Conservation (phyloP, 495 filamentous ascomycete genomes). For the Penicillium atrosanguineum region DNA sequence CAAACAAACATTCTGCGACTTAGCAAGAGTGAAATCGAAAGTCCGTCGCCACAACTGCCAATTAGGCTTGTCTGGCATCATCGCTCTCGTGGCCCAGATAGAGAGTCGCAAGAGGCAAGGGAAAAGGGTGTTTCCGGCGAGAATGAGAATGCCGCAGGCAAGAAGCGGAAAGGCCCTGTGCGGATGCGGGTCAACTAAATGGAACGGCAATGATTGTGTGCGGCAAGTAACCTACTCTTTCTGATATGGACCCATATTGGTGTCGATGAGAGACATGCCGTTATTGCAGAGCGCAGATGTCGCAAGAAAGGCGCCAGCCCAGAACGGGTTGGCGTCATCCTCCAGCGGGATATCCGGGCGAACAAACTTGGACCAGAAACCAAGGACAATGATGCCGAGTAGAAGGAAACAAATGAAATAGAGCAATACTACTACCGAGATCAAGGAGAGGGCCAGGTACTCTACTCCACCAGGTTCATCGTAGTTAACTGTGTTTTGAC, state of each 20-base stretch:
- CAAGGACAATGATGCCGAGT: slow-evolving; percentile 66
- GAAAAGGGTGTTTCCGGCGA: slow-evolving; percentile 78
- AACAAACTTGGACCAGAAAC: slow-evolving; percentile 63
- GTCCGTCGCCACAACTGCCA: slow-evolving; percentile 54
- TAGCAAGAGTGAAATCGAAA: slow-evolving; percentile 69
- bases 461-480: slow-evolving; percentile 68
- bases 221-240: slow-evolving; percentile 21
- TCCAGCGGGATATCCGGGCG: slow-evolving; percentile 51
- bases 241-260: slow-evolving; percentile 62
- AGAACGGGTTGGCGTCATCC: slow-evolving; percentile 68
- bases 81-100: slow-evolving; percentile 56
- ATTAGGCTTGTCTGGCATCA: slow-evolving; percentile 39
- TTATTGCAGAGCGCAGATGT: slow-evolving; percentile 77
- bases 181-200: slow-evolving; percentile 1
- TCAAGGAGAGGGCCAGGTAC: slow-evolving; percentile 66
- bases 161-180: slow-evolving; percentile 61
- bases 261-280: slow-evolving; percentile 81
- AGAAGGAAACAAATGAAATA: slow-evolving; percentile 74
- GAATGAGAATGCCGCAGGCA: slow-evolving; percentile 68
- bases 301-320: slow-evolving; percentile 41
- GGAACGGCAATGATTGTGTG: background rate
- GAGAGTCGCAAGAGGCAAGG: slow-evolving; percentile 72
- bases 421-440: slow-evolving; percentile 63
- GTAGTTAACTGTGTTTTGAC: slow-evolving; percentile 51
- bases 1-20: slow-evolving; percentile 60